phyloP scores from a whole-genome alignment of 2,329 filamentous ascomycete species.

The Sclerotinia spermophila region DNA sequence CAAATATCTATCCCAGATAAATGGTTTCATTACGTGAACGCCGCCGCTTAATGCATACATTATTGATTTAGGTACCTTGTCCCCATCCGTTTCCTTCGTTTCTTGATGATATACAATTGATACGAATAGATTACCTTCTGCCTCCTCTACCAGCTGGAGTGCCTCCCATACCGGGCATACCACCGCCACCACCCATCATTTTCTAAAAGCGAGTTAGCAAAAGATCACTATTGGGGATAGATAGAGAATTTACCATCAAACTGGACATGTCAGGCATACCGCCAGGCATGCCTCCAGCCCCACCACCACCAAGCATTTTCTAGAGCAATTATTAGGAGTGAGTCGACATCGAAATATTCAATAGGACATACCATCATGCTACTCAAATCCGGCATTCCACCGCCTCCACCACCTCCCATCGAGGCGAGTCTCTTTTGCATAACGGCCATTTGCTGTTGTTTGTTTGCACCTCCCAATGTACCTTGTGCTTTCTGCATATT shows the following conservation, averaged over 20 bases:
- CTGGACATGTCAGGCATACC: conserved; percentile 60
- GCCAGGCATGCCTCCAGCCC: conserved; percentile 48
- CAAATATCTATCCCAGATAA: conserved; percentile 4
- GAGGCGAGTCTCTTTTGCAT: conserved; percentile 95
- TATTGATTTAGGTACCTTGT: conserved; percentile 11
- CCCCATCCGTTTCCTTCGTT: neutral
- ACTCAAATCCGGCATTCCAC: conserved; percentile 75
- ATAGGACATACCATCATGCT: conserved; percentile 58
- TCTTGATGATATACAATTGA: conserved; percentile 1
- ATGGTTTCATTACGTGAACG: conserved; percentile 11
- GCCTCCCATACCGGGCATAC: conserved; percentile 36
- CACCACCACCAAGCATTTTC: conserved; percentile 80
- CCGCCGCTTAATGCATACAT: conserved; percentile 20
- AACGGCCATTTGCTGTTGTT: conserved; percentile 87
- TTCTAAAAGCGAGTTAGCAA: conserved; percentile 40
- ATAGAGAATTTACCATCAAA: neutral
- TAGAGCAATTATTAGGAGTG: neutral
- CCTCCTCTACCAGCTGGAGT: conserved; percentile 30
- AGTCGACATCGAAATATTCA: neutral
- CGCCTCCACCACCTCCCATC: conserved; percentile 73
- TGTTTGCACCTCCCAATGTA: conserved; percentile 86
- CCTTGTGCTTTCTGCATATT: conserved; percentile 94
- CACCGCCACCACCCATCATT: conserved; percentile 45
- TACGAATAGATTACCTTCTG: conserved; percentile 24
- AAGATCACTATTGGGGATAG: neutral